Base-by-base conservation (phyloP, 75 land plant species). In the Cupressus sempervirens region DNA sequence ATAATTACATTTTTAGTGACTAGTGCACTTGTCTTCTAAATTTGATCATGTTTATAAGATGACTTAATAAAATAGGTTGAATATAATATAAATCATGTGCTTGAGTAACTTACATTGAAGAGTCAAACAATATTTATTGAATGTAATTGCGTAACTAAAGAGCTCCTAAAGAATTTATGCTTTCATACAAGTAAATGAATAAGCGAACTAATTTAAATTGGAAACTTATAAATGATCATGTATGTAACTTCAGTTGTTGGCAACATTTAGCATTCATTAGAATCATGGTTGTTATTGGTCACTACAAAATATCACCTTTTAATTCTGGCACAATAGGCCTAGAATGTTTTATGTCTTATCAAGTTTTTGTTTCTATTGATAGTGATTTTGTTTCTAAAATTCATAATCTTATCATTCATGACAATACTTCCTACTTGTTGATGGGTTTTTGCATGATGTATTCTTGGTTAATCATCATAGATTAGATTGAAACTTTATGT, bases 321-420 rank as follows among this genome's bases (percentile, higher is more conserved):
- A 38, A 2, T 38, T 38, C 40, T 38, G 2, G 40, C 40, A 38
- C 40, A 38, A 38, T 38, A 38, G 40, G 40, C 40, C 40, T 38
- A 2, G 99, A 95, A 89, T 84, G 50, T 48, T 86, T 68, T 62
- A 67, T 29, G 13, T 83, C 52, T 72, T 35, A 32, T 80, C 20
- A 46, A 53, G 65, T 11, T 54, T 52, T 12, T 10, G 35, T 14
- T 67, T 23, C 83, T 46, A 74, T 7, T 76, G 26, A 76, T 20
- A 23, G 20, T 36, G 77, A 23, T 38, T 36, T 8, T 76, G 38
- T 76, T 26, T 45, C 14, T 45, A 26, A 40, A 23, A 30, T 79
- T 79, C 48, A n/a, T 79, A 12, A 79, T 79, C 50, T 79, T 79
- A 4, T 20, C 54, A 34, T 15, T 56, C 30, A 29, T 23, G 35